A percentile compares a stretch with the other conserved stretches of the same genome.
Conservation (phyloP, 495 filamentous ascomycete species). For the Aspergillus hancockii region DNA sequence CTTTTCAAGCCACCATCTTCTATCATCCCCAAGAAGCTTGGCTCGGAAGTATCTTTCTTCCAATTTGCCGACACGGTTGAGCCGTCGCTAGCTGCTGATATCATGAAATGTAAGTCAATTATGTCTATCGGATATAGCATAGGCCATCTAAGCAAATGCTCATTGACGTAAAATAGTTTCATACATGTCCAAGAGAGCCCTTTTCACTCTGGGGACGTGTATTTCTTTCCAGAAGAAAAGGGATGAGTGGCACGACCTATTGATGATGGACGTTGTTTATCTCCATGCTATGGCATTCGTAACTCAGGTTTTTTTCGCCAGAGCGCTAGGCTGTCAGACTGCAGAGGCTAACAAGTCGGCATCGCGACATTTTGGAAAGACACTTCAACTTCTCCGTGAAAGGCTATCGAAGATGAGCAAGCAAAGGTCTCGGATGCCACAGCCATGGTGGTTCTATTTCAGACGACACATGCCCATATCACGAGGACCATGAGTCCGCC, state of each 20-base stretch:
- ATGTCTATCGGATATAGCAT: not conserved
- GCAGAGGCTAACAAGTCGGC: not conserved
- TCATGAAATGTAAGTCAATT: not conserved
- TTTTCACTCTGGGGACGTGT: conserved; percentile 42
- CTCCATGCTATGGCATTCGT: conserved; percentile 41
- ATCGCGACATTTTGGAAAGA: conserved; percentile 29
- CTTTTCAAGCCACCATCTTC: not conserved
- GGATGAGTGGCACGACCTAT: conserved; percentile 32
- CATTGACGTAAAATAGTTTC: not conserved
- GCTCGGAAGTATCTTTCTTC: not conserved
- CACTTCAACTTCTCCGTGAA: conserved; percentile 36
- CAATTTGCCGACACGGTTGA: not conserved
- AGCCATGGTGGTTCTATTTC: conserved; percentile 30
- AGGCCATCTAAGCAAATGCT: not conserved
- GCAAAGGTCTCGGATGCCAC: conserved; percentile 30
- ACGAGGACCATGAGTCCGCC: conserved; percentile 24
- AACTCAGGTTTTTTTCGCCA: conserved; percentile 33
- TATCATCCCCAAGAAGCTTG: not conserved
- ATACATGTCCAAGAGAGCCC: conserved; percentile 20
- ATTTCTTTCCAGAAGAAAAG: conserved; percentile 33
- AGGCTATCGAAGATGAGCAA: conserved; percentile 23
- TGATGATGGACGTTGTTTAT: conserved; percentile 36
- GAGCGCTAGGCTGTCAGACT: not conserved
- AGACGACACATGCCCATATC: conserved; percentile 31
- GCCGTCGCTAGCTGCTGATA: not conserved